Conservation (phyloP, 1,284 basidiomycete genomes). For the Fomitopsis palustris region DNA sequence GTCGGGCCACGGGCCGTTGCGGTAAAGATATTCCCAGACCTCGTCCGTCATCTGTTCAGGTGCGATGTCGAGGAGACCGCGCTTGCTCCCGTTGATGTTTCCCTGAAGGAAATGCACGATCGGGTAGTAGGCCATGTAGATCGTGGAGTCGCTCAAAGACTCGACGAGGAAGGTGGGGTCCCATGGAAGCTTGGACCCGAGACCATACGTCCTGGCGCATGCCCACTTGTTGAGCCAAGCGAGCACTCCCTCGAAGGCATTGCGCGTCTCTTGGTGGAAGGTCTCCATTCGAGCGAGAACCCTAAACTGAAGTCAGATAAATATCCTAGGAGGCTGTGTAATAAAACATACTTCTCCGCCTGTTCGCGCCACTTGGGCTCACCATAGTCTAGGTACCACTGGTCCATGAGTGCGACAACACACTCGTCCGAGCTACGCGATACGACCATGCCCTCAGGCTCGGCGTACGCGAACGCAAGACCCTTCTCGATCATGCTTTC, state of each 20-base stretch:
- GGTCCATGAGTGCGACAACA: constrained; percentile 97
- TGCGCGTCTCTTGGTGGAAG: constrained; percentile 85
- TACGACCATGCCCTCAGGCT: constrained; percentile 92
- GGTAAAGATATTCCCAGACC: constrained; percentile 94
- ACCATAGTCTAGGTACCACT: constrained; percentile 99
- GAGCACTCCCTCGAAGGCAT: constrained; percentile 90
- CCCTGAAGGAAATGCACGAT: constrained; percentile 86
- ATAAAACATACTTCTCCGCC: constrained; percentile 69
- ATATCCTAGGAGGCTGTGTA: background rate
- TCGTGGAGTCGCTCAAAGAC: constrained; percentile 95
- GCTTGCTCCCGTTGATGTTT: constrained; percentile 74
- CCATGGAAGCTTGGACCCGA: constrained; percentile 97
- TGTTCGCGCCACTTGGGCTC: constrained; percentile 85
- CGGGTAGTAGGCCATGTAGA: constrained; percentile 99
- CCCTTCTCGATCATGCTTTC: constrained; percentile 79
- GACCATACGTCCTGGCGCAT: constrained; percentile 94
- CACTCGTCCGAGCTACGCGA: constrained; percentile 93
- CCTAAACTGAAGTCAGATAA: constrained; percentile 36
- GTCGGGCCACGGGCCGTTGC: constrained; percentile 73
- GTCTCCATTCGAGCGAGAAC: constrained; percentile 87
- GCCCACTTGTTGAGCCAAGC: constrained; percentile 99
- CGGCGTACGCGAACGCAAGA: constrained; percentile 88
- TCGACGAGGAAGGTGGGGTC: constrained; percentile 97
- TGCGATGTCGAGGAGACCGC: constrained; percentile 83
- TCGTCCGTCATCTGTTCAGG: constrained; percentile 96